These are phyloP conservation scores for Toxicodendron radicans DNA, from an alignment of 345 rosid genomes.

Conservation along the genomic window DNA sequence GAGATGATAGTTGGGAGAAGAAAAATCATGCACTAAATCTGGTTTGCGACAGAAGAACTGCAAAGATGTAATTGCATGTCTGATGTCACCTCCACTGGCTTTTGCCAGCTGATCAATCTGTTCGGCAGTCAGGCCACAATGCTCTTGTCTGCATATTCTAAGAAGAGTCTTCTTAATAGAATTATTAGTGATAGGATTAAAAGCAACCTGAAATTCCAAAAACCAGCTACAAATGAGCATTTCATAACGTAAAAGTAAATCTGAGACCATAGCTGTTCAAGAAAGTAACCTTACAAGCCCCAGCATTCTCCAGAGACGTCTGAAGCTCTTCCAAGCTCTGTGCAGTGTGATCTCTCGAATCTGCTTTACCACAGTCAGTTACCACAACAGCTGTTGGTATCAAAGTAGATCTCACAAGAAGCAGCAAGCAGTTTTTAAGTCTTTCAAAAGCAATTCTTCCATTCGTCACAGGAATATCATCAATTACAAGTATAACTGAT, in stretches of 20 bases:
- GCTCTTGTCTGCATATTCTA: conserved; percentile 78
- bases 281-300: conserved; percentile 79
- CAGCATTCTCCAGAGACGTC: conserved; percentile 68
- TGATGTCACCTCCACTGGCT: conserved; percentile 92
- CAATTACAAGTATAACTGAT: conserved; percentile 63
- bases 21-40: conserved; percentile 29
- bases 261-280: conserved; percentile 25
- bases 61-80: conserved; percentile 85
- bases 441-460: conserved; percentile 70
- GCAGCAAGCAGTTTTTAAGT: conserved; percentile 64
- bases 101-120: conserved; percentile 75
- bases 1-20: conserved; percentile 26
- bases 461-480: conserved; percentile 82
- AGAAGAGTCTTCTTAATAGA: conserved; percentile 71
- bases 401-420: conserved; percentile 65
- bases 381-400: conserved; percentile 72
- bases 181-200: conserved; percentile 84
- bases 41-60: conserved; percentile 71
- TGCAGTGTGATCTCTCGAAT: conserved; percentile 54
- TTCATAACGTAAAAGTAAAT: conserved; percentile 3
- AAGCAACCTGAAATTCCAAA: conserved; percentile 59
- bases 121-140: conserved; percentile 47
- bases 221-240: conserved; percentile 31
- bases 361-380: conserved; percentile 56
- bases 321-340: conserved; percentile 63